These are phyloP conservation scores for Leccinum fuscescens DNA, from an alignment of 1,284 basidiomycete species.

Conservation along the genomic window DNA sequence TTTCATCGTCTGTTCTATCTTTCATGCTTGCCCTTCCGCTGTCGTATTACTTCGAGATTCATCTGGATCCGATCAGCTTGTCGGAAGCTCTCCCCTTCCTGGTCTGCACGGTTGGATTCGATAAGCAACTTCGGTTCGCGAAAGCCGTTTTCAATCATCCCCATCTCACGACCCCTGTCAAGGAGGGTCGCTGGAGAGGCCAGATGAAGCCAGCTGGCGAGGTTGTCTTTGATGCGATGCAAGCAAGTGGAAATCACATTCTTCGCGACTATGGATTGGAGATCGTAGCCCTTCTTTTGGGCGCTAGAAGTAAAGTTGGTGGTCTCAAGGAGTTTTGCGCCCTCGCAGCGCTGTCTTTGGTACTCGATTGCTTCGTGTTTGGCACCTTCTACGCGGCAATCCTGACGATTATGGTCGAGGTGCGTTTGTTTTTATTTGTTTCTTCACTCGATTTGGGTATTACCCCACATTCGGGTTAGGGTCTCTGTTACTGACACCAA, in stretches of 20 bases:
- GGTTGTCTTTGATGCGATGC: conserved; percentile 83
- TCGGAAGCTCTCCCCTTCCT: conserved; percentile 97
- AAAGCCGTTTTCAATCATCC: conserved; percentile 89
- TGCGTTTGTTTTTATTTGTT: conserved; percentile 36
- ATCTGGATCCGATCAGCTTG: conserved; percentile 89
- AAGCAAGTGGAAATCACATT: conserved; percentile 77
- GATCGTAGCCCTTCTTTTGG: conserved; percentile 86
- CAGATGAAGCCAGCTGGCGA: conserved; percentile 77
- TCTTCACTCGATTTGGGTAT: conserved; percentile 2
- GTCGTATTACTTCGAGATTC: conserved; percentile 81
- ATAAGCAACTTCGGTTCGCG: conserved; percentile 93
- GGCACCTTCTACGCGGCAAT: conserved; percentile 91
- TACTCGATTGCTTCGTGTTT: conserved; percentile 85
- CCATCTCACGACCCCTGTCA: conserved; percentile 58
- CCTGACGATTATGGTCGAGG: conserved; percentile 93
- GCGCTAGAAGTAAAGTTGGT: conserved; percentile 84
- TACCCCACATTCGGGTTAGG: conserved; percentile 18
- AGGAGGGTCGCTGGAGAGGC: conserved; percentile 42
- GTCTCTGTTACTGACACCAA: conserved; percentile 1
- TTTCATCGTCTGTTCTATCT: conserved; percentile 84
- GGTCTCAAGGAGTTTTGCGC: conserved; percentile 96
- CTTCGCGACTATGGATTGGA: conserved; percentile 93
- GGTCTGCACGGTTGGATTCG: conserved; percentile 96
- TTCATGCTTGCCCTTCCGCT: conserved; percentile 87
- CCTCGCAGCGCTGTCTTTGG: conserved; percentile 84